Evolutionary conservation across 2,329 filamentous ascomycete species (phyloP).

Genomic region (Botrytis elliptica): DNA sequence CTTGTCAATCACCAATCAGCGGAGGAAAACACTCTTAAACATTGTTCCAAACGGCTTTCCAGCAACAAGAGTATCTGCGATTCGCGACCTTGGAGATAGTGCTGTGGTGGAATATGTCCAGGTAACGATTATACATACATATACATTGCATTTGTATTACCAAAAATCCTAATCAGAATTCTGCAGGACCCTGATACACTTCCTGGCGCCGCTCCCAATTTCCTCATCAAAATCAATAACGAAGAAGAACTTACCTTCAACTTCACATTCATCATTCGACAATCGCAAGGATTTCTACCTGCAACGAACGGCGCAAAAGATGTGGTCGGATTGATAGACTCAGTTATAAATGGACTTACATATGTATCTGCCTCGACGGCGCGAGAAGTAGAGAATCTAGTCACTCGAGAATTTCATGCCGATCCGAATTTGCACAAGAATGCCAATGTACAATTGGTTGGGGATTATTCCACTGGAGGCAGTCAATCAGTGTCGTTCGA

Average conservation of each 20-base stretch:
- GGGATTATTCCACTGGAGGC: conserved; percentile 84
- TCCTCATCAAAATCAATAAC: conserved; percentile 82
- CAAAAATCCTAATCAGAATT: conserved; percentile 25
- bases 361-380: conserved; percentile 85
- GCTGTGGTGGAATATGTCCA: conserved; percentile 86
- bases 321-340: conserved; percentile 58
- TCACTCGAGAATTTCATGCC: conserved; percentile 93
- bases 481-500: conserved; percentile 82
- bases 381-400: conserved; percentile 86
- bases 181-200: conserved; percentile 72
- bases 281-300: conserved; percentile 45
- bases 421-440: conserved; percentile 98
- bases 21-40: conserved; percentile 72
- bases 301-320: conserved; percentile 51
- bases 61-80: conserved; percentile 72
- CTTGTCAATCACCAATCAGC: conserved; percentile 76
- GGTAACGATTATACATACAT: conserved; percentile 50
- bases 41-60: conserved; percentile 86
- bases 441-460: conserved; percentile 91
- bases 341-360: conserved; percentile 81
- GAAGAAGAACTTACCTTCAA: conserved; percentile 92
- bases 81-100: conserved; percentile 70
- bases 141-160: conserved; percentile 21
- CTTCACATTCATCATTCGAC: conserved; percentile 81
- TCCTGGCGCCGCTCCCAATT: conserved; percentile 57